Evolutionary conservation across 805 yeast genomes (phyloP), one percentile per base, ranked within the genome.

Genomic region (Tetrapisispora phaffii): DNA sequence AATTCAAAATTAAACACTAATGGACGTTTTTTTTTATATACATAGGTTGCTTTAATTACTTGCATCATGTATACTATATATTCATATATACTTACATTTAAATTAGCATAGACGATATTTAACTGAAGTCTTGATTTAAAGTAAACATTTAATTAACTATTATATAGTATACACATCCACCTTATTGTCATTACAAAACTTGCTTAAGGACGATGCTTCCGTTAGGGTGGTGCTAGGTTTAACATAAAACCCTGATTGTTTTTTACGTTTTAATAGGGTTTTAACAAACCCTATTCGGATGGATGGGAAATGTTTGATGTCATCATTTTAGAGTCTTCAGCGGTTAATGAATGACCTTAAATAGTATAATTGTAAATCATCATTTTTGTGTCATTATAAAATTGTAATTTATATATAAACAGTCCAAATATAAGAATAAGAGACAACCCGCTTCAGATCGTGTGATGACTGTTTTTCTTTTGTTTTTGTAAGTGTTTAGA

Each of bases 41-140:
- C 39, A 36, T 29, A n/a, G 39, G 39, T 36, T 36, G 39, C 22
- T 36, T 36, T 36, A n/a, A 36, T 36, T 15, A 16, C 21, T n/a
- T 36, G 39, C 39, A 36, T 36, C 20, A 7, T 36, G 29, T 36
- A 36, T 23, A 36, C 16, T 22, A 23, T 32, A 32, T 17, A 32
- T 32, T 17, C 34, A 32, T 17, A 32, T 32, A 32, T 32, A 32
- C 4, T 5, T 9, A 17, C 34, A 32, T 32, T 12, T n/a, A 32
- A 32, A n/a, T 12, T 32, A 16, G n/a, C 20, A 32, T 32, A 32
- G 31, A 28, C 31, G 31, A 28, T 28, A 28, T 28, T 28, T 28
- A 28, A n/a, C 31, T 28, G 4, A 28, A 28, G 15, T 7, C 10
- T 7, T 24, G 28, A 7, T 10, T 24, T 24, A 7, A 24, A n/a